Evolutionary conservation across 2,329 filamentous ascomycete species (phyloP).

Genomic region (Ophiobolus disseminans): DNA sequence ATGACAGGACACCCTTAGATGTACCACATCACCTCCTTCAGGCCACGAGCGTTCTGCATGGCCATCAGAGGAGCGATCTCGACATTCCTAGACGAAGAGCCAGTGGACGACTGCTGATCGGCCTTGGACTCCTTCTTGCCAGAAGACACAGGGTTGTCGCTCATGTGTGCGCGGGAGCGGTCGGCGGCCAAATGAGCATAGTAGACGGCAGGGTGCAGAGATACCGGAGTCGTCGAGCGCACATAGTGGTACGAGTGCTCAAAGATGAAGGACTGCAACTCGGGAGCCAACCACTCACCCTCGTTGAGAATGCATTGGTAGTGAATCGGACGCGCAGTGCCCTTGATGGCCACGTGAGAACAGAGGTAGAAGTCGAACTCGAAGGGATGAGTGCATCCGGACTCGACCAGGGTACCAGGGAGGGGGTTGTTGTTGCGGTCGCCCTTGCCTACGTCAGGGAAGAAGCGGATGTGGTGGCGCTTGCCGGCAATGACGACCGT

Average conservation of each 20-base stretch:
- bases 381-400: slow-evolving; percentile 87
- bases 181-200: slow-evolving; percentile 90
- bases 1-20: slow-evolving; percentile 43
- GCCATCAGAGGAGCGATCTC: slow-evolving; percentile 50
- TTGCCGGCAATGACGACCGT: slow-evolving; percentile 91
- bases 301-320: slow-evolving; percentile 92
- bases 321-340: slow-evolving; percentile 88
- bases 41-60: slow-evolving; percentile 49
- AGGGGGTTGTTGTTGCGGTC: slow-evolving; percentile 84
- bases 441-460: slow-evolving; percentile 68
- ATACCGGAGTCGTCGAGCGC: slow-evolving; percentile 90
- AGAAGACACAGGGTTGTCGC: slow-evolving; percentile 48
- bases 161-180: slow-evolving; percentile 79
- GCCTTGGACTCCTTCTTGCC: slow-evolving; percentile 48
- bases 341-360: slow-evolving; percentile 83
- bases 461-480: slow-evolving; percentile 88
- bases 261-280: slow-evolving; percentile 88
- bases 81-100: slow-evolving; percentile 38
- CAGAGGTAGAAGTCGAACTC: slow-evolving; percentile 87
- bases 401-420: slow-evolving; percentile 86
- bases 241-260: slow-evolving; percentile 94
- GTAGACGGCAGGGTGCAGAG: slow-evolving; percentile 86
- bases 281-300: slow-evolving; percentile 68
- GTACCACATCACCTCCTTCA: slow-evolving; percentile 59
- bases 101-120: slow-evolving; percentile 35